Conservation (phyloP, 495 filamentous ascomycete species). For the Trichoderma erinaceum region DNA sequence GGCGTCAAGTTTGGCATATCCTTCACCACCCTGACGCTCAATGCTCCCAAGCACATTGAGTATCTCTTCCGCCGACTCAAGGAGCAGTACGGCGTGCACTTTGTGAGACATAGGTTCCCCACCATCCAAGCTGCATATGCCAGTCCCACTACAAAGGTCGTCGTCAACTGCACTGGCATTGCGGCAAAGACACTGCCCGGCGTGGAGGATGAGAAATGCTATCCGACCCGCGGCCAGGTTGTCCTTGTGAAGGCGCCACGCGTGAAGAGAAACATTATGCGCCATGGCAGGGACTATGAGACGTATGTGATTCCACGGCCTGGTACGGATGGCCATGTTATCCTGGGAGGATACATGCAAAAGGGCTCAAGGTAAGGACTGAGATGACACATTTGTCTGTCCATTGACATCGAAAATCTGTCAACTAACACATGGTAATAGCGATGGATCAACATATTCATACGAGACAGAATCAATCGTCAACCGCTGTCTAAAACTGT, state of each 20-base stretch:
- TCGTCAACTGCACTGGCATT: constrained; percentile 31
- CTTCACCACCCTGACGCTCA: constrained; percentile 30
- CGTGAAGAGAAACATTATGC: constrained; percentile 28
- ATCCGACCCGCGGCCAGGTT: constrained; percentile 36
- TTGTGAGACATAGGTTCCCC: constrained; percentile 23
- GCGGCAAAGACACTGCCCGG: constrained; percentile 24
- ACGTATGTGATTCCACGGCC: constrained; percentile 34
- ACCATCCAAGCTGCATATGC: constrained; percentile 24
- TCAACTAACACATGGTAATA: constrained; percentile 14
- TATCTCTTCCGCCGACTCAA: constrained; percentile 20
- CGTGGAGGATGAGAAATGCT: constrained; percentile 27
- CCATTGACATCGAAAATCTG: not conserved
- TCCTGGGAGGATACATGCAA: constrained; percentile 31
- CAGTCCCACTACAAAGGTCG: constrained; percentile 24
- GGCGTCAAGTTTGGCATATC: constrained; percentile 26
- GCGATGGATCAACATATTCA: constrained; percentile 19
- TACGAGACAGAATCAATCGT: constrained; percentile 30
- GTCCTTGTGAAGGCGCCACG: constrained; percentile 33
- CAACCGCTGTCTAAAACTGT: constrained; percentile 23
- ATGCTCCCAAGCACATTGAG: constrained; percentile 27
- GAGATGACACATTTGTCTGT: not conserved
- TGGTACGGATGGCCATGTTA: constrained; percentile 27
- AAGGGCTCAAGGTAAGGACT: constrained; percentile 21
- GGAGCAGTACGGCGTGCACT: constrained; percentile 23
- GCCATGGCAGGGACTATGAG: constrained; percentile 31